Evolutionary conservation across 371 early-diverging fungal species (phyloP), one percentile per base, ranked within the genome.

Genomic region (Nematocida minor): DNA sequence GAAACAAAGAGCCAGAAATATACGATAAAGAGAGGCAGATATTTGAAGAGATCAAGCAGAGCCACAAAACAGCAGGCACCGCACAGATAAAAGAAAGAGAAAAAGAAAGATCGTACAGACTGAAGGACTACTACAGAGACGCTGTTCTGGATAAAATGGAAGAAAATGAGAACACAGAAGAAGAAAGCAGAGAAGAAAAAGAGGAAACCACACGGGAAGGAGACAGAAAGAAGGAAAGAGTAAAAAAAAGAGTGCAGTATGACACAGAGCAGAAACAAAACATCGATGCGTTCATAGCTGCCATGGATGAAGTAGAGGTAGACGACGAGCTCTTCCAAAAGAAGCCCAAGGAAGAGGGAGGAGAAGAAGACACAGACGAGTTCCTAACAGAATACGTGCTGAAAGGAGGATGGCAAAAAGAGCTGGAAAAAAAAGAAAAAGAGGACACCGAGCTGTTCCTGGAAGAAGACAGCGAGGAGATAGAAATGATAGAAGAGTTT

Each of bases 401-500:
- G 34, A 40, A 40, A 32, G 77, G 77, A 4, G 41, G 49, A 27
- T 74, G 77, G 77, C 54, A 70, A 42, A 34, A 67, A 34, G 47
- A 48, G 41, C 11, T 18, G 14, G 66, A 34, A 51, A 25, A 29
- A 0, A 34, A 49, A n/a, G 14, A 44, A 9, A 29, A 40, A 9
- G 36, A 18, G 27, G 49, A 74, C 4, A n/a, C 27, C 18, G 44
- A 29, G n/a, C n/a, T n/a, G n/a, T 74, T 62, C 51, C 29, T 74
- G 22, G 66, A 74, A 22, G 63, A 74, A 34, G 77, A 74, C 55
- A 64, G 66, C 29, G 77, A 74, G 34, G 77, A 74, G 46, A 18
- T 74, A 4, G 77, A 74, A 31, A 4, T 74, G 34, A 60, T 60
- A 20, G 77, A 74, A 53, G 63, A 51, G 34, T 74, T 74, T 66